Conservation (phyloP, 768 basidiomycete species). For the Mycena metata region DNA sequence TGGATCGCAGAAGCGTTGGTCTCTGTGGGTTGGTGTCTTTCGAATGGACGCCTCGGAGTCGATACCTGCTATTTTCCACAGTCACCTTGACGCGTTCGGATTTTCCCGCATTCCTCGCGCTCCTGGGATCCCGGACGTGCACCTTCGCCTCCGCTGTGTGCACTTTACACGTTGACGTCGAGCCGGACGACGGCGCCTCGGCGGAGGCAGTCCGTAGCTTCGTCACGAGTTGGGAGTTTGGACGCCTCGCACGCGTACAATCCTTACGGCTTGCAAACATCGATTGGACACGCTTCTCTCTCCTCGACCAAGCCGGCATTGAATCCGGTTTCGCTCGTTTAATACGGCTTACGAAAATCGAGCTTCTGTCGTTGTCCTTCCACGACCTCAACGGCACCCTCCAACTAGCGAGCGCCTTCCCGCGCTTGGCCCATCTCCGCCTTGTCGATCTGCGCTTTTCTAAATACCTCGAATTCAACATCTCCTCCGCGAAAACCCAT, state of each 20-base stretch:
- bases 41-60: slow-evolving; percentile 36
- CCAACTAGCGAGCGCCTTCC: slow-evolving; percentile 11
- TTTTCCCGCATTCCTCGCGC: slow-evolving; percentile 8
- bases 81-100: slow-evolving; percentile 10
- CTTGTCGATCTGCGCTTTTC: slow-evolving; percentile 21
- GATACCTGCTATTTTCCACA: slow-evolving; percentile 38
- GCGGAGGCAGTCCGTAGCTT: slow-evolving; percentile 3
- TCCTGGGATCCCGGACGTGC: slow-evolving; percentile 21
- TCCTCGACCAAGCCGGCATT: slow-evolving; percentile 9
- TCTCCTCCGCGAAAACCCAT: slow-evolving; percentile 20
- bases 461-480: slow-evolving; percentile 27
- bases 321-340: slow-evolving; percentile 21
- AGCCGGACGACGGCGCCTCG: neutral
- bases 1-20: slow-evolving; percentile 32
- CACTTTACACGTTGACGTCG: slow-evolving; percentile 4
- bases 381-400: slow-evolving; percentile 23
- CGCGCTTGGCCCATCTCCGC: slow-evolving; percentile 10
- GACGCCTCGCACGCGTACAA: slow-evolving; percentile 2
- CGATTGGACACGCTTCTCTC: slow-evolving; percentile 22
- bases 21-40: slow-evolving; percentile 40
- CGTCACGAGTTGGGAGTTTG: slow-evolving; percentile 16
- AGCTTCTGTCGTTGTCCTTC: slow-evolving; percentile 22
- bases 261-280: slow-evolving; percentile 20
- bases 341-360: neutral
- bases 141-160: slow-evolving; percentile 4